Evolutionary conservation across 805 yeast species (phyloP).

Genomic region (Wickerhamiella bombiphila): DNA sequence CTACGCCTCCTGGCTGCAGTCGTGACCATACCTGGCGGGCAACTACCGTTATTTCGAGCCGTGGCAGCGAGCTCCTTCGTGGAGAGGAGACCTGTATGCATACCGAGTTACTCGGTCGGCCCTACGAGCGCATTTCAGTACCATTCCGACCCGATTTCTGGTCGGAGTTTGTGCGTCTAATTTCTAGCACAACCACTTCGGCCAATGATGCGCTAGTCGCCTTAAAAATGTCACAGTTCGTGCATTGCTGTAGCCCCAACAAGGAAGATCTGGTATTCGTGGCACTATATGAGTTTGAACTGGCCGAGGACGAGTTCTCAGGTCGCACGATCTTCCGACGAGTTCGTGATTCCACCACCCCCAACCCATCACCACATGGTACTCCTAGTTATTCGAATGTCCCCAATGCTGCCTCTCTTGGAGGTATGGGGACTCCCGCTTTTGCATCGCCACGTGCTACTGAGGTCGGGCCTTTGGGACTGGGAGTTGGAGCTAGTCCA

Average conservation of each 20-base stretch:
- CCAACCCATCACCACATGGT: slow-evolving; percentile 1
- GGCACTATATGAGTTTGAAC: slow-evolving; percentile 24
- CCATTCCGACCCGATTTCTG: slow-evolving; percentile 28
- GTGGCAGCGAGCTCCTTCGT: slow-evolving; percentile 20
- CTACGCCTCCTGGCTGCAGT: neutral
- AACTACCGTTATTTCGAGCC: slow-evolving; percentile 21
- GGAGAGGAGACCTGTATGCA: slow-evolving; percentile 13
- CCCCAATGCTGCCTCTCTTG: too few relatives aligned
- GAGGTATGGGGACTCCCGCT: neutral
- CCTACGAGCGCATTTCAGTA: slow-evolving; percentile 18
- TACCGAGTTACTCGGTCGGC: slow-evolving; percentile 12
- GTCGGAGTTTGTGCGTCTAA: slow-evolving; percentile 25
- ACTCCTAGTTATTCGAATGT: neutral
- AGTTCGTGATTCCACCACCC: slow-evolving; percentile 10
- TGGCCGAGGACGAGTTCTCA: slow-evolving; percentile 23
- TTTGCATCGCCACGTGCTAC: neutral
- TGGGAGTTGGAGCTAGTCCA: neutral
- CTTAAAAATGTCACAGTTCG: slow-evolving; percentile 22
- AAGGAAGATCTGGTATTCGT: slow-evolving; percentile 20
- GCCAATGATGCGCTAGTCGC: slow-evolving; percentile 20
- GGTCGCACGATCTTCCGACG: slow-evolving; percentile 25
- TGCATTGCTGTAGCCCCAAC: slow-evolving; percentile 14
- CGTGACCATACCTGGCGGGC: slow-evolving; percentile 16
- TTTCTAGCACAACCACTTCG: slow-evolving; percentile 18
- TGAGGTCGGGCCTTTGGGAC: neutral